A percentile compares a stretch with the other conserved stretches of the same genome.
These are phyloP conservation scores for Fomitopsis palustris DNA, from an alignment of 1,284 basidiomycete species.

Conservation along the genomic window DNA sequence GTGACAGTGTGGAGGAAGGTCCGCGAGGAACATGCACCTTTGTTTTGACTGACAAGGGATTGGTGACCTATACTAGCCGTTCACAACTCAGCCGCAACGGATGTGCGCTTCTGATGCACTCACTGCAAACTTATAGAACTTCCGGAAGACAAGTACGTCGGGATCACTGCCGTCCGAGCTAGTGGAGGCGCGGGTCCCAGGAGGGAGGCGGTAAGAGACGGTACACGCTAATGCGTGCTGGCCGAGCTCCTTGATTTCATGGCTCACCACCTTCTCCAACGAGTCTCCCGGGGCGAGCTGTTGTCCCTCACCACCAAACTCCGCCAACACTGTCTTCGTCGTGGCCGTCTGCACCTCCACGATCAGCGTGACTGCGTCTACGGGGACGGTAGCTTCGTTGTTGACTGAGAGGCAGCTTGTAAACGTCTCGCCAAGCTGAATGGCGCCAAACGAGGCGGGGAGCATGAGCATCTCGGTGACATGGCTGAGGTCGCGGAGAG, in stretches of 20 bases:
- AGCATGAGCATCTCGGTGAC: constrained; percentile 69
- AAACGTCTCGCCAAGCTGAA: constrained; percentile 80
- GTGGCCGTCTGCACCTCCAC: constrained; percentile 79
- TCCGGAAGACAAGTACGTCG: constrained; percentile 67
- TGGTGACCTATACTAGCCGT: constrained; percentile 38
- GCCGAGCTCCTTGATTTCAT: constrained; percentile 82
- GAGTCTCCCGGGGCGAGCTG: constrained; percentile 51
- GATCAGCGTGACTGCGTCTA: constrained; percentile 55
- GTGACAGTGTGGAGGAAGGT: constrained; percentile 62
- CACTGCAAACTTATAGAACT: constrained; percentile 88
- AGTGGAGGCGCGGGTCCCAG: constrained; percentile 42
- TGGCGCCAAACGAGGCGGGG: constrained; percentile 74
- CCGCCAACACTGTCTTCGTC: constrained; percentile 57
- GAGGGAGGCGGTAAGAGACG: constrained; percentile 66
- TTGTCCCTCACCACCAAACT: constrained; percentile 52
- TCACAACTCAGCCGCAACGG: background rate
- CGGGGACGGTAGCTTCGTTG: constrained; percentile 62
- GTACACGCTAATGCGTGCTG: constrained; percentile 79
- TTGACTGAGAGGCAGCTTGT: constrained; percentile 76
- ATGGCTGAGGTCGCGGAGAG: constrained; percentile 72
- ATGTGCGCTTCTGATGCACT: constrained; percentile 27
- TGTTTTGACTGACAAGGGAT: constrained; percentile 87
- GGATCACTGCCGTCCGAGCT: constrained; percentile 52
- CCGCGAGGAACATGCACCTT: constrained; percentile 77
- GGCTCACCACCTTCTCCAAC: constrained; percentile 61